A percentile compares a stretch with the other conserved stretches of the same genome.
These are phyloP conservation scores for Glomus cerebriforme DNA, from an alignment of 192 early-diverging fungal genomes.

Conservation along the genomic window DNA sequence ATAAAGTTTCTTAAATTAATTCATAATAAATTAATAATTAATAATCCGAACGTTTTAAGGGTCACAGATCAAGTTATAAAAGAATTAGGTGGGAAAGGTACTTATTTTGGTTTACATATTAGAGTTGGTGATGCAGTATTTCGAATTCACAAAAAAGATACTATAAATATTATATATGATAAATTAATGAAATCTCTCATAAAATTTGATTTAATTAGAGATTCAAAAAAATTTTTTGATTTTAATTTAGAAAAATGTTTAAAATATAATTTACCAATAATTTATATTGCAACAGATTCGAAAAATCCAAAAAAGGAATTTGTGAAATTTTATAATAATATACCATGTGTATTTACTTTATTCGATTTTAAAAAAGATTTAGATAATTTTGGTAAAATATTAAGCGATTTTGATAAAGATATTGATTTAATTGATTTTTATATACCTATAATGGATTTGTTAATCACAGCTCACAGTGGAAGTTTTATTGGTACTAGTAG, in stretches of 20 bases:
- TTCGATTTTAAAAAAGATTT: neutral
- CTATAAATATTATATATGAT: neutral
- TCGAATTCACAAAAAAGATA: neutral
- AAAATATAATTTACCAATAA: neutral
- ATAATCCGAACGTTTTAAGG: neutral
- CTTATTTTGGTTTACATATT: slow-evolving; percentile 14
- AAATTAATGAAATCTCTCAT: neutral
- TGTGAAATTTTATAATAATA: neutral
- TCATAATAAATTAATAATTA: neutral
- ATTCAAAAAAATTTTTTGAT: too few relatives aligned
- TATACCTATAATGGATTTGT: neutral
- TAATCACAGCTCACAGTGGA: neutral
- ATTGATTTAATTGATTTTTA: neutral
- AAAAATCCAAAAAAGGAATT: neutral
- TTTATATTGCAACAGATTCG: neutral
- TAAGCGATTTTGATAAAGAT: neutral
- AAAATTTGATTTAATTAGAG: neutral
- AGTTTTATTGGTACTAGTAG: neutral
- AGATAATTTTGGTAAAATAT: neutral
- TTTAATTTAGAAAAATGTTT: too few relatives aligned
- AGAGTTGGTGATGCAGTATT: neutral
- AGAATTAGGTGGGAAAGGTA: neutral
- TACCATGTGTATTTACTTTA: neutral
- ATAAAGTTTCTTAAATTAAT: neutral
- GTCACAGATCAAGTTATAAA: neutral